These are phyloP conservation scores for Zygoascus tannicola DNA, from an alignment of 805 yeast genomes.

Conservation along the genomic window DNA sequence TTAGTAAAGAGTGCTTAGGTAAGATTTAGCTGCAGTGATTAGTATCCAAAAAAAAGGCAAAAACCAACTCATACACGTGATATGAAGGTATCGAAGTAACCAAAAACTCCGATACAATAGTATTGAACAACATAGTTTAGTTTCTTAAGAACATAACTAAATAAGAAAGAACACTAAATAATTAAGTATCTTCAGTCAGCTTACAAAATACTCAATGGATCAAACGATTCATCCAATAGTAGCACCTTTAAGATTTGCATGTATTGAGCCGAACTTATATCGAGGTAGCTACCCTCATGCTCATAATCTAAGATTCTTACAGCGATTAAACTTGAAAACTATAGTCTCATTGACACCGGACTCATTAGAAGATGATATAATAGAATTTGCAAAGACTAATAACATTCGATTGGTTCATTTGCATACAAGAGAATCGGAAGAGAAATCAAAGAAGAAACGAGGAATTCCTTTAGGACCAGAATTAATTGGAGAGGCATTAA, in stretches of 20 bases:
- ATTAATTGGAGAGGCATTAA: slow-evolving; percentile 51
- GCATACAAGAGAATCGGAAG: slow-evolving; percentile 46
- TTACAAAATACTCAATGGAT: too few species aligned
- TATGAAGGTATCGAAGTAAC: too few species aligned
- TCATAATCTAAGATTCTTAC: slow-evolving; percentile 58
- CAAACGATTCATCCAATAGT: slow-evolving; percentile 10
- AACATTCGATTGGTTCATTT: slow-evolving; percentile 61
- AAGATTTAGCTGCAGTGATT: not conserved
- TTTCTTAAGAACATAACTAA: too few species aligned
- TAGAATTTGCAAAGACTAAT: slow-evolving; percentile 45
- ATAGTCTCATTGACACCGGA: slow-evolving; percentile 74
- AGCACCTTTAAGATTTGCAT: slow-evolving; percentile 69
- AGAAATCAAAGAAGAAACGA: slow-evolving; percentile 58
- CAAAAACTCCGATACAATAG: too few species aligned
- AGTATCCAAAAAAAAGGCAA: not conserved
- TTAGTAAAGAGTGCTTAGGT: not conserved
- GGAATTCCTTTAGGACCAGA: slow-evolving; percentile 71
- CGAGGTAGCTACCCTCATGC: slow-evolving; percentile 85
- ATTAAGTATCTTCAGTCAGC: too few species aligned
- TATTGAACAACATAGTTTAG: too few species aligned
- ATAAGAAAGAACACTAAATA: too few species aligned
- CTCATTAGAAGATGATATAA: slow-evolving; percentile 43
- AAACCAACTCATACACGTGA: too few species aligned
- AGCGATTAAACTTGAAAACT: slow-evolving; percentile 55
- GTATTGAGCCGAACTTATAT: slow-evolving; percentile 59